Percentiles rank a stretch among this genome's conserved stretches.
Evolutionary conservation across 202 grass and related monocot species (phyloP).

Genomic region (Thinopyrum obtusiflorum): DNA sequence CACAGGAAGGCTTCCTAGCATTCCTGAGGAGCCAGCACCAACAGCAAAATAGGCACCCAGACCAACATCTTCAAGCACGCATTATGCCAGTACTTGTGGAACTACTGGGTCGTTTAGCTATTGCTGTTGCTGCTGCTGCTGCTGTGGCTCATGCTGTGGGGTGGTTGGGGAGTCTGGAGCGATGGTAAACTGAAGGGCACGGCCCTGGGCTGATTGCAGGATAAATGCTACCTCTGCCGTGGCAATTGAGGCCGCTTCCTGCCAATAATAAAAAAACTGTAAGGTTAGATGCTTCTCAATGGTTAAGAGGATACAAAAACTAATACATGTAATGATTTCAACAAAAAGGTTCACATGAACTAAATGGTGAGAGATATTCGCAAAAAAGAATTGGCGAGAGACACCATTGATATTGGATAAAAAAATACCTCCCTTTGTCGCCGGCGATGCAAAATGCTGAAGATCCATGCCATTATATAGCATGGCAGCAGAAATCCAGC

Average conservation of each 20-base stretch:
- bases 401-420: not conserved
- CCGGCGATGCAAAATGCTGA: slow-evolving; percentile 80
- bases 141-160: slow-evolving; percentile 70
- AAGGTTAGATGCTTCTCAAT: slow-evolving; percentile 18
- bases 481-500: slow-evolving; percentile 94
- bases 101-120: slow-evolving; percentile 35
- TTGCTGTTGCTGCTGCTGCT: slow-evolving; percentile 3
- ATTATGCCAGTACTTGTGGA: slow-evolving; percentile 1
- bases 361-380: not conserved
- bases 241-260: slow-evolving; percentile 76
- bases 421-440: slow-evolving; percentile 75
- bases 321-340: not conserved
- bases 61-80: not conserved
- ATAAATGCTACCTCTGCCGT: slow-evolving; percentile 95
- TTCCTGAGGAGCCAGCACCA: slow-evolving; percentile 5
- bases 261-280: not conserved
- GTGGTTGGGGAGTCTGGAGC: slow-evolving; percentile 86
- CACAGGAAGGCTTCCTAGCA: slow-evolving; percentile 9
- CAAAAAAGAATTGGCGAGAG: not conserved
- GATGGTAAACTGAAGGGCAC: slow-evolving; percentile 66
- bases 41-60: not conserved
- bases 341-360: not conserved
- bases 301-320: not conserved
- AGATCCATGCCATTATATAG: slow-evolving; percentile 97
- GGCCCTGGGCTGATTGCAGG: slow-evolving; percentile 63